Evolutionary conservation across 352 stramenopile species (phyloP).

Genomic region (Pythium dissotocum): DNA sequence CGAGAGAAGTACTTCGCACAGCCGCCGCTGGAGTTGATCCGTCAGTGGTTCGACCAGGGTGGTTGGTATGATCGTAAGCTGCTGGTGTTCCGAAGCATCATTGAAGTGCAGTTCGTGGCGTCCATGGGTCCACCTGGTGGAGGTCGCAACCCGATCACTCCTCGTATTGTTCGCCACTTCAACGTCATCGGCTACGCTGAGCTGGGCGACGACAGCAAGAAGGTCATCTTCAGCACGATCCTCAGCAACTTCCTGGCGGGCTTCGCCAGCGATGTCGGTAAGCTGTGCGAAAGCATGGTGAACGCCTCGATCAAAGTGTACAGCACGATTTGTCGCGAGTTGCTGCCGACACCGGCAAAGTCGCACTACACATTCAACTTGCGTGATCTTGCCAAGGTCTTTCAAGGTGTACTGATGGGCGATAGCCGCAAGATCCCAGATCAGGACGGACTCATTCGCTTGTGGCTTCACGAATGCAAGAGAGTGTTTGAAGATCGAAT

Average conservation of each 20-base stretch:
- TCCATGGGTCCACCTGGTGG: constrained; percentile 93
- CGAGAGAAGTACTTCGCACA: constrained; percentile 94
- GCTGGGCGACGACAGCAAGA: constrained; percentile 88
- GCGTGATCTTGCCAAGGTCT: constrained; percentile 93
- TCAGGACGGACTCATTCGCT: constrained; percentile 65
- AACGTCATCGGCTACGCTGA: constrained; percentile 93
- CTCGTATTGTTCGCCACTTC: constrained; percentile 91
- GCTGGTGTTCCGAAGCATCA: constrained; percentile 87
- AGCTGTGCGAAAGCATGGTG: constrained; percentile 72
- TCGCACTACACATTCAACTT: constrained; percentile 97
- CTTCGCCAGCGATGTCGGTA: constrained; percentile 54
- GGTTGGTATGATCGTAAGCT: constrained; percentile 95
- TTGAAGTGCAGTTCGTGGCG: constrained; percentile 88
- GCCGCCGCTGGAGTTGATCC: constrained; percentile 93
- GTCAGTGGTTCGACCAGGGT: constrained; percentile 93
- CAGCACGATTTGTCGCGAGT: constrained; percentile 86
- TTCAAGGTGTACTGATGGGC: constrained; percentile 91
- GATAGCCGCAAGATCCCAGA: constrained; percentile 73
- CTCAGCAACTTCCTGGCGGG: constrained; percentile 80
- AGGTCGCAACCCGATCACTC: constrained; percentile 91
- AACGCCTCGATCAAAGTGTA: constrained; percentile 89
- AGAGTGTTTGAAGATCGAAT: constrained; percentile 95
- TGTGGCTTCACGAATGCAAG: constrained; percentile 94
- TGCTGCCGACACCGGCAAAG: constrained; percentile 93
- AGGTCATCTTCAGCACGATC: constrained; percentile 93